Evolutionary conservation across 2,329 filamentous ascomycete species (phyloP).

Genomic region (Paracorniculantispora psalliotae): DNA sequence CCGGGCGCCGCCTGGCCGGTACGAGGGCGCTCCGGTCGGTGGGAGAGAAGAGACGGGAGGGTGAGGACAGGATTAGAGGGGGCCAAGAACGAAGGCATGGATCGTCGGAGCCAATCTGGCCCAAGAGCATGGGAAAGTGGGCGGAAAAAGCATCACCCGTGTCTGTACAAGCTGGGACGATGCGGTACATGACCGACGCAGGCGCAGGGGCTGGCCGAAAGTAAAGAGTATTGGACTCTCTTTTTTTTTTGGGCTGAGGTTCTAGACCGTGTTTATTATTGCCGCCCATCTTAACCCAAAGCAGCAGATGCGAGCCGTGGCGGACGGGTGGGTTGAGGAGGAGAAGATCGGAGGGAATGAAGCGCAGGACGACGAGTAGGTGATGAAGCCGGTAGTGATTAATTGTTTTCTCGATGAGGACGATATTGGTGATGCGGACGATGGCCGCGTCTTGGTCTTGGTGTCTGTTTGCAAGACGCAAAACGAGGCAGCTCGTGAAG

Average conservation of each 20-base stretch:
- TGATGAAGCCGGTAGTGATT: neutral
- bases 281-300: conserved; percentile 12
- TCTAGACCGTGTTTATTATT: conserved; percentile 13
- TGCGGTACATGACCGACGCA: conserved; percentile 11
- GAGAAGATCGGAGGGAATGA: neutral
- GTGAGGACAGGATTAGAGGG: too few species aligned
- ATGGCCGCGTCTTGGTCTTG: too few species aligned
- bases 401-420: too few species aligned
- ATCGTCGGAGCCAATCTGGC: neutral
- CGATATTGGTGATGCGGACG: conserved; percentile 2
- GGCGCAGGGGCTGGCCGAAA: conserved; percentile 3
- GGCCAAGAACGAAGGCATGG: too few species aligned
- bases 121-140: too few species aligned
- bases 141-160: neutral
- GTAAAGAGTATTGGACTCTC: conserved; percentile 1
- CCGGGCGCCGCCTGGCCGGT: neutral
- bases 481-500: neutral
- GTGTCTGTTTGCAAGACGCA: too few species aligned
- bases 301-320: conserved; percentile 3
- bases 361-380: neutral
- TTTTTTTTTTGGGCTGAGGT: conserved; percentile 12
- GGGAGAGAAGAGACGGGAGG: neutral
- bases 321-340: neutral
- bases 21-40: neutral
- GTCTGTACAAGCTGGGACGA: conserved; percentile 7